Evolutionary conservation across 164 flowering plant species (phyloP).

Genomic region (Kalanchoe fedtschenkoi): DNA sequence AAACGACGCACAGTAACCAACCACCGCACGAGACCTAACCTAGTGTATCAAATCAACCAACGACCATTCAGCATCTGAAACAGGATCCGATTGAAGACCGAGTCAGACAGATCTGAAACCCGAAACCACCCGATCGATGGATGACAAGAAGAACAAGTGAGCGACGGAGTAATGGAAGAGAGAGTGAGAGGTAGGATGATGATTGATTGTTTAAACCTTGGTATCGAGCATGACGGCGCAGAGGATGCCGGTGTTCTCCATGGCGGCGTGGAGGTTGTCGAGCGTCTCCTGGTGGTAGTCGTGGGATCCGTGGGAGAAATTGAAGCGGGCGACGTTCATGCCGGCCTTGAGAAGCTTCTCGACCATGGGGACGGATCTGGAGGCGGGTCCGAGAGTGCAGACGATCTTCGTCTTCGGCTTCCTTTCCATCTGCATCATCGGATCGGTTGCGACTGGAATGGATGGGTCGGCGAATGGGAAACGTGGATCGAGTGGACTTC

Average conservation of each 20-base stretch:
- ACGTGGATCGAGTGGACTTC: no score
- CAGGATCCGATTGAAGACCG: no score
- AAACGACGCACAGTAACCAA: no score
- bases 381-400: conserved; percentile 73
- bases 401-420: conserved; percentile 78
- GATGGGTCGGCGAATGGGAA: no score
- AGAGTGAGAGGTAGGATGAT: neutral
- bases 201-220: conserved; percentile 30
- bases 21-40: no score
- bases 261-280: conserved; percentile 47
- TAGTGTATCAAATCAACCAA: no score
- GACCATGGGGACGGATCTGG: conserved; percentile 55
- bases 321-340: conserved; percentile 79
- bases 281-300: conserved; percentile 62
- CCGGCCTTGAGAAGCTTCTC: conserved; percentile 73
- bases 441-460: neutral
- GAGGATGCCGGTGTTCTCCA: conserved; percentile 62
- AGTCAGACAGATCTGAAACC: no score
- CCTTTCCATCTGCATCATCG: conserved; percentile 3
- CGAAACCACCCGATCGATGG: neutral
- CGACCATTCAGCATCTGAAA: no score
- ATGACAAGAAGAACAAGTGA: neutral
- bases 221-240: conserved; percentile 81
- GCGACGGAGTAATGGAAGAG: neutral
- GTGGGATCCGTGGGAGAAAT: conserved; percentile 79